Conservation (phyloP, 495 filamentous ascomycete species). For the Lasiosphaeria hispida region DNA sequence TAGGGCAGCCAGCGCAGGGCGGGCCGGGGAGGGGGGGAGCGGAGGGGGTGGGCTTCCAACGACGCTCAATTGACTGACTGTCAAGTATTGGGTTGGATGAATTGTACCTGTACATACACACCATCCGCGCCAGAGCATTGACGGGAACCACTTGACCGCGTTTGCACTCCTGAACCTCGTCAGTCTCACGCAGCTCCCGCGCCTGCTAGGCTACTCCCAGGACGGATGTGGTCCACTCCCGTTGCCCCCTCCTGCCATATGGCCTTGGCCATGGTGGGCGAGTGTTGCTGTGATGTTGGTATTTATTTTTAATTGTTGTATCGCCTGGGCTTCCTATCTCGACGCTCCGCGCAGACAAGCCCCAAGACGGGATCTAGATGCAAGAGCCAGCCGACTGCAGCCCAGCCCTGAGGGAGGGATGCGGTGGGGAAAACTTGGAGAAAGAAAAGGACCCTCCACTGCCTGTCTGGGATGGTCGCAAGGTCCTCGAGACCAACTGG, state of each 20-base stretch:
- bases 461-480: conserved; percentile 9
- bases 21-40: not conserved
- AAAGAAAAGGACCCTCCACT: conserved; percentile 8
- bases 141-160: conserved; percentile 23
- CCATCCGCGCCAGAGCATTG: not conserved
- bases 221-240: conserved; percentile 14
- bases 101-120: not conserved
- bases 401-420: conserved; percentile 2
- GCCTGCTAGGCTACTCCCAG: not conserved
- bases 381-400: not conserved
- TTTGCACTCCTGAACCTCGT: conserved; percentile 27
- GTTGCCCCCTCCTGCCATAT: conserved; percentile 1
- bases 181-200: not conserved
- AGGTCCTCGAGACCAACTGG: not conserved
- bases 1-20: not conserved
- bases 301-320: conserved; percentile 11
- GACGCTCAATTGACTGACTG: conserved; percentile 16
- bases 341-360: not conserved
- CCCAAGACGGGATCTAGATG: not conserved
- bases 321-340: conserved; percentile 5
- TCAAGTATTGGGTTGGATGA: too few species aligned
- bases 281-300: not conserved
- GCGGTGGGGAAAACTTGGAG: conserved; percentile 1
- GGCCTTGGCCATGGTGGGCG: not conserved
- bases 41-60: conserved; percentile 16